phyloP scores from a whole-genome alignment of 257 asterid genomes.

The Przewalskia tangutica region DNA sequence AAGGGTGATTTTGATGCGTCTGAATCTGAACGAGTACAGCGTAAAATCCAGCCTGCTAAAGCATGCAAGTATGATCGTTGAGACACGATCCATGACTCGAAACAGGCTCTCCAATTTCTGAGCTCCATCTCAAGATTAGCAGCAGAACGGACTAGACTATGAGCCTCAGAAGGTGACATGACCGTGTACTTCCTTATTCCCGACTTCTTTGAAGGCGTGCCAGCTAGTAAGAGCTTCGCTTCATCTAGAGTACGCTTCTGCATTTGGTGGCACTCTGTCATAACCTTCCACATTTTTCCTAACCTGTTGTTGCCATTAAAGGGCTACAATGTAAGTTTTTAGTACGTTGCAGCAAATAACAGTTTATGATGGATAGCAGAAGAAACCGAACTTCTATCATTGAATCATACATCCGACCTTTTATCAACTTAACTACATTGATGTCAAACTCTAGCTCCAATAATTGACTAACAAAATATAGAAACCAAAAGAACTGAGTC shows the following conservation, averaged over 20 bases:
- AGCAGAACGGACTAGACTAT: conserved; percentile 71
- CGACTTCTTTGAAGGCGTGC: conserved; percentile 50
- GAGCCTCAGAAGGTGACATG: conserved; percentile 77
- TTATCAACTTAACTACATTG: background rate
- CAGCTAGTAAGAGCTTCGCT: conserved; percentile 78
- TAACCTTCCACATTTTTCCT: conserved; percentile 84
- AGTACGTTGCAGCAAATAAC: background rate
- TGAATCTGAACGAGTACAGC: conserved; percentile 47
- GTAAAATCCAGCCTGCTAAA: conserved; percentile 64
- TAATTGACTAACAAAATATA: background rate
- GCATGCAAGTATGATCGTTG: conserved; percentile 78
- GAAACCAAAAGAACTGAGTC: background rate
- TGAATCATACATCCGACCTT: background rate
- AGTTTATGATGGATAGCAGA: background rate
- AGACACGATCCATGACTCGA: conserved; percentile 68
- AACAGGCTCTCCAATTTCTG: conserved; percentile 71
- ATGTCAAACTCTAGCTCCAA: background rate
- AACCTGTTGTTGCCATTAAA: conserved; percentile 32
- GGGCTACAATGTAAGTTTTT: background rate
- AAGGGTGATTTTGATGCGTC: conserved; percentile 43
- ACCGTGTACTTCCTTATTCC: conserved; percentile 49
- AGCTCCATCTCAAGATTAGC: conserved; percentile 82
- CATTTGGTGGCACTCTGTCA: conserved; percentile 87
- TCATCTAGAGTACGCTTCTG: conserved; percentile 85
- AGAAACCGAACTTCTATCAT: background rate